These are phyloP conservation scores for Kodamaea nitidulidarum DNA, from an alignment of 805 yeast genomes.

Conservation along the genomic window DNA sequence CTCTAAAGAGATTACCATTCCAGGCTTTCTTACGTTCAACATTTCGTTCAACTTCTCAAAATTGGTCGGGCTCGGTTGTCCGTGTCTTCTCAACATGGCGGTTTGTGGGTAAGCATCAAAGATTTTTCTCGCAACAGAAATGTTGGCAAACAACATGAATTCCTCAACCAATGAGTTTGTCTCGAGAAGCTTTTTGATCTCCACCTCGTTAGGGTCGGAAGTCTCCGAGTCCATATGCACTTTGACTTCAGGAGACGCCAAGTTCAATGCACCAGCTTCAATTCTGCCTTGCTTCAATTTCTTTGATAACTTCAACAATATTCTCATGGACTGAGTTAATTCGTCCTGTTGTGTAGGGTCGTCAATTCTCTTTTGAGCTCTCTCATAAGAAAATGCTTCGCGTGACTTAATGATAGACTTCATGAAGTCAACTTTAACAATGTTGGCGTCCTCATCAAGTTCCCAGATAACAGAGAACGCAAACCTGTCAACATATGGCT, in stretches of 20 bases:
- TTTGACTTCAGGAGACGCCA: constrained; percentile 97
- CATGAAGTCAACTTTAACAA: constrained; percentile 71
- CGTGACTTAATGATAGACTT: constrained; percentile 88
- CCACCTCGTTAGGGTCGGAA: constrained; percentile 94
- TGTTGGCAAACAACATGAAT: constrained; percentile 96
- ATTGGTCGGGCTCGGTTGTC: constrained; percentile 93
- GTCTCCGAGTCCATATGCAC: constrained; percentile 97
- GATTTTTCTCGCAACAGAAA: constrained; percentile 90
- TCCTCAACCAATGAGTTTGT: constrained; percentile 97
- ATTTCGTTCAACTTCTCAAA: constrained; percentile 88
- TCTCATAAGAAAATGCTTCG: constrained; percentile 91
- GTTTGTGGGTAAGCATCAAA: constrained; percentile 94
- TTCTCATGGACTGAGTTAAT: constrained; percentile 84
- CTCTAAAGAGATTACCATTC: constrained; percentile 70
- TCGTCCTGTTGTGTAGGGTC: constrained; percentile 74
- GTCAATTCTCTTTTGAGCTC: constrained; percentile 89
- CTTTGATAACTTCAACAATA: constrained; percentile 72
- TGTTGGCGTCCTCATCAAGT: constrained; percentile 78
- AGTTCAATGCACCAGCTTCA: constrained; percentile 92
- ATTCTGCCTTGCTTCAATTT: constrained; percentile 79
- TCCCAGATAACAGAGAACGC: constrained; percentile 98
- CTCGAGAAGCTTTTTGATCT: constrained; percentile 78
- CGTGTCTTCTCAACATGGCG: constrained; percentile 97
- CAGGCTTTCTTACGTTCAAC: constrained; percentile 69
- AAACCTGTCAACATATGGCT: constrained; percentile 92